Percentiles rank a stretch among this genome's conserved stretches.
Evolutionary conservation across 805 yeast species (phyloP).

Genomic region (Komagataella mondaviorum): DNA sequence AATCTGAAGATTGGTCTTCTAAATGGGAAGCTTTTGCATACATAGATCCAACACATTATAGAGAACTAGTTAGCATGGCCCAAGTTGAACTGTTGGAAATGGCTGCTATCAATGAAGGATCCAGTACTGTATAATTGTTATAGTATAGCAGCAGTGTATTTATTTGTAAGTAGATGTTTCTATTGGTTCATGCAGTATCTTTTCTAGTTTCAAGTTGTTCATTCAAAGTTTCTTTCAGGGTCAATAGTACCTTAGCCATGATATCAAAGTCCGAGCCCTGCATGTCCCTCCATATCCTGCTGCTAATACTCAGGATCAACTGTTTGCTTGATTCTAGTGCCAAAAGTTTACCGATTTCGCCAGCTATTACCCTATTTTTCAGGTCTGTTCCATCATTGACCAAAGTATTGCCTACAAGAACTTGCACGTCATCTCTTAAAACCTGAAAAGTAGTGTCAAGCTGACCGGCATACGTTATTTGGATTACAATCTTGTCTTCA

Average conservation of each 20-base stretch:
- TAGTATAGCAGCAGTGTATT: background rate
- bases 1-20: constrained; percentile 9
- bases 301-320: background rate
- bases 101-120: constrained; percentile 66
- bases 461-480: constrained; percentile 27
- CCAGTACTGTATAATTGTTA: background rate
- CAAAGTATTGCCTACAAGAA: constrained; percentile 15
- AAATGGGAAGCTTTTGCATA: constrained; percentile 47
- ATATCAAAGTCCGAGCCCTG: background rate
- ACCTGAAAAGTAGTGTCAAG: constrained; percentile 25
- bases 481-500: constrained; percentile 25
- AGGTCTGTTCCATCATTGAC: constrained; percentile 9
- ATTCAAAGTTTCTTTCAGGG: background rate
- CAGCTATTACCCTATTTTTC: constrained; percentile 2
- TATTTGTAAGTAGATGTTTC: too few relatives aligned
- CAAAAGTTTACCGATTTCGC: background rate
- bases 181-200: background rate
- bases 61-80: constrained; percentile 48
- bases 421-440: constrained; percentile 4
- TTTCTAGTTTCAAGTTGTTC: background rate
- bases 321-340: background rate
- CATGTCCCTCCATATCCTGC: background rate
- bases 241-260: background rate
- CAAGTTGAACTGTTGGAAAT: constrained; percentile 76
- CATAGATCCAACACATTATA: constrained; percentile 78